Conservation (phyloP, 306 rosid genomes). For the Quercus wislizeni region DNA sequence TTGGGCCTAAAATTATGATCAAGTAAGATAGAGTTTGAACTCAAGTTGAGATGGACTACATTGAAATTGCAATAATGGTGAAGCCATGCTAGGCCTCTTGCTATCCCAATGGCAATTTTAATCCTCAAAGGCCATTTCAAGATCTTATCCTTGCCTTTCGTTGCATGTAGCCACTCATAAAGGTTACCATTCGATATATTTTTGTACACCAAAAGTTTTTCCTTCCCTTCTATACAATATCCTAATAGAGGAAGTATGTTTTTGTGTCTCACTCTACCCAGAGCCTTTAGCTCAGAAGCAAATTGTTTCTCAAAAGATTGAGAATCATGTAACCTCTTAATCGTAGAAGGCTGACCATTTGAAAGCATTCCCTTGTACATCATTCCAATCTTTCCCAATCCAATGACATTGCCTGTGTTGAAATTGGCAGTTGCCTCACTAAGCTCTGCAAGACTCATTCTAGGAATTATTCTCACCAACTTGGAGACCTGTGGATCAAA, state of each 20-base stretch:
- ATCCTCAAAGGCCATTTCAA: neutral
- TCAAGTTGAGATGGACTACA: too few species aligned
- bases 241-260: too few species aligned
- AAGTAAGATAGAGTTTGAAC: neutral
- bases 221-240: too few species aligned
- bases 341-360: conserved; percentile 8
- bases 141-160: neutral
- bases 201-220: neutral
- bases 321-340: conserved; percentile 1
- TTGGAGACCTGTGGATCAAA: too few species aligned
- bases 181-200: conserved; percentile 21
- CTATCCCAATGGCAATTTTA: too few species aligned
- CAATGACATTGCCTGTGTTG: neutral
- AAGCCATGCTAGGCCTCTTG: too few species aligned
- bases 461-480: too few species aligned
- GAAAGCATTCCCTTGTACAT: conserved; percentile 18
- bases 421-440: neutral
- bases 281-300: neutral
- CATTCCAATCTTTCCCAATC: neutral
- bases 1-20: conserved; percentile 4
- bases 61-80: fast-evolving
- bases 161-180: neutral
- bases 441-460: neutral
- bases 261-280: neutral
- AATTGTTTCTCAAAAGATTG: neutral